Percentiles rank a stretch among this genome's conserved stretches.
phyloP scores from a whole-genome alignment of 73 alveolate species.

The Diophrys sp. region DNA sequence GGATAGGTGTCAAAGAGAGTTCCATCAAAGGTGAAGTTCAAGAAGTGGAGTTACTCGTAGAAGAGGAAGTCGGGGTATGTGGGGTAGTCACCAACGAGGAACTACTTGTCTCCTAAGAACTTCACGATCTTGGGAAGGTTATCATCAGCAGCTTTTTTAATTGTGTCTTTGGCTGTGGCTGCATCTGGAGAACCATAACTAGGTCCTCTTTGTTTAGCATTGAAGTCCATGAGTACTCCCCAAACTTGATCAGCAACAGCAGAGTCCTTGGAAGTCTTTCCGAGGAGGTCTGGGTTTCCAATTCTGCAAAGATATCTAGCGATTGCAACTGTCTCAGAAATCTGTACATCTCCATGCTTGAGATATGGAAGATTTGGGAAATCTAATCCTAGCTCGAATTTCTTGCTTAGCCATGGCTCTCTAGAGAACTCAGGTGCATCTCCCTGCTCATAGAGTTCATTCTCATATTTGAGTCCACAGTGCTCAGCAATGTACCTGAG shows the following conservation, averaged over 20 bases:
- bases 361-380: constrained; percentile 79
- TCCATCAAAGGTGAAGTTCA: constrained; percentile 12
- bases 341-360: constrained; percentile 69
- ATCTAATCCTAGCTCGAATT: constrained; percentile 53
- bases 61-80: constrained; percentile 44
- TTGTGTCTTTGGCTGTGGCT: neutral
- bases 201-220: neutral
- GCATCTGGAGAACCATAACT: neutral
- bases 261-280: constrained; percentile 26
- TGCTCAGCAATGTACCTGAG: constrained; percentile 39
- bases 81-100: constrained; percentile 41
- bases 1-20: constrained; percentile 28
- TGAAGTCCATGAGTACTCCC: neutral
- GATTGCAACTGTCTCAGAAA: constrained; percentile 59
- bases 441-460: constrained; percentile 54
- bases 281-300: constrained; percentile 33
- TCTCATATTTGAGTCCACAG: constrained; percentile 47
- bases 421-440: constrained; percentile 60
- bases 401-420: constrained; percentile 55
- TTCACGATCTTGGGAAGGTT: constrained; percentile 11
- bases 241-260: constrained; percentile 21
- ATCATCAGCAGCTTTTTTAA: neutral
- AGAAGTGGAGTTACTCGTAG: constrained; percentile 15
- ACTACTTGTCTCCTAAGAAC: constrained; percentile 34
- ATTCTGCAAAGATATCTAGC: constrained; percentile 24